phyloP scores from a whole-genome alignment of 352 stramenopile species.

The Pythium rhizo-oryzae region DNA sequence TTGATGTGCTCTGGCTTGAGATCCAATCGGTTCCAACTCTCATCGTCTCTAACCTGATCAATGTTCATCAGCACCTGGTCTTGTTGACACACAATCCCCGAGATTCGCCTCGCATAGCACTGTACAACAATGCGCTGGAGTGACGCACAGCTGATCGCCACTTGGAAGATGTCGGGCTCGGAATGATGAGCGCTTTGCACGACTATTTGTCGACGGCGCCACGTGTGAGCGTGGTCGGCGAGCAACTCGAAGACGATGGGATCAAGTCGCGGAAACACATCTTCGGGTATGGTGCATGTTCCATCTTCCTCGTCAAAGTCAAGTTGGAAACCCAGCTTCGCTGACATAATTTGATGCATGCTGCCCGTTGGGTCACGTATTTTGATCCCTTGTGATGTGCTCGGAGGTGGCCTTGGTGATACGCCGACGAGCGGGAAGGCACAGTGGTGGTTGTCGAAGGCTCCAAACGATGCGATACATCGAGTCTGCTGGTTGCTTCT shows the following conservation, averaged over 20 bases:
- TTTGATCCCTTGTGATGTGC: neutral
- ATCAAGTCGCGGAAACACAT: neutral
- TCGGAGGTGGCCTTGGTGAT: neutral
- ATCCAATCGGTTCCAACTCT: neutral
- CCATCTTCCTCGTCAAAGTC: neutral
- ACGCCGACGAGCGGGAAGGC: slow-evolving; percentile 28
- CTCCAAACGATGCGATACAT: slow-evolving; percentile 31
- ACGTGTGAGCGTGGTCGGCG: neutral
- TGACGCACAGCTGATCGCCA: slow-evolving; percentile 17
- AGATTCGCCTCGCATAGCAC: neutral
- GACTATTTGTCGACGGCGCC: slow-evolving; percentile 1
- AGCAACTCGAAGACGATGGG: slow-evolving; percentile 7
- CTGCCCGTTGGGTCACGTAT: slow-evolving; percentile 1
- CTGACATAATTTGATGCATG: neutral
- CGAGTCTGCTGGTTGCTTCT: neutral
- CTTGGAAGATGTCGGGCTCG: neutral
- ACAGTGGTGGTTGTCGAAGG: slow-evolving; percentile 30
- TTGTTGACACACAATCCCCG: too few species aligned
- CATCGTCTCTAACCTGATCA: slow-evolving; percentile 15
- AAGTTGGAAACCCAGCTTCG: neutral
- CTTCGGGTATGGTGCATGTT: neutral
- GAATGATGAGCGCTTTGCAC: neutral
- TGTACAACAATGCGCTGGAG: slow-evolving; percentile 8
- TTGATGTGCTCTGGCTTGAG: neutral
- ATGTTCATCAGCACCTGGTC: neutral